Conservation (phyloP, 1,284 basidiomycete species). For the Leccinum colubrinum region DNA sequence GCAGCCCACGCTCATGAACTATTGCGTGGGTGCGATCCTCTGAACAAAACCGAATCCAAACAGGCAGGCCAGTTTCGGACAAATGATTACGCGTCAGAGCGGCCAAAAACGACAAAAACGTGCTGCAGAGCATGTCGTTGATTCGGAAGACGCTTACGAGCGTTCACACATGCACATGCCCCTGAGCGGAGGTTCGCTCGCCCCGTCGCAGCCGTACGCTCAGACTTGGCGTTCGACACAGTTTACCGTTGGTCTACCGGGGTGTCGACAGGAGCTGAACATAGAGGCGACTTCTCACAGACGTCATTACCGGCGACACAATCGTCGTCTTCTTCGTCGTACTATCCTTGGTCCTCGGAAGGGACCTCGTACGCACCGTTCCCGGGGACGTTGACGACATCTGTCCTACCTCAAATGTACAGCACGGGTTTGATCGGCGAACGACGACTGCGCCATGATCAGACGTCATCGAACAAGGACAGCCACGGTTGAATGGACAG, state of each 20-base stretch:
- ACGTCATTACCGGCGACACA: too few relatives aligned
- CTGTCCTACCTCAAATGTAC: constrained; percentile 66
- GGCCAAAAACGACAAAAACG: constrained; percentile 37
- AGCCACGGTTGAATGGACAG: too few relatives aligned
- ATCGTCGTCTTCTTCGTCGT: too few relatives aligned
- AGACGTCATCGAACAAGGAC: constrained; percentile 19
- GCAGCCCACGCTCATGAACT: constrained; percentile 74
- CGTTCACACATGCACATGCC: constrained; percentile 25
- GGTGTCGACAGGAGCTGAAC: too few relatives aligned
- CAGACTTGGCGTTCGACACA: constrained; percentile 32
- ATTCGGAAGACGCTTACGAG: constrained; percentile 33
- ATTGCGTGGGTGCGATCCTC: constrained; percentile 61
- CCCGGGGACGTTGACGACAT: constrained; percentile 50
- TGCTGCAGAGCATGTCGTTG: constrained; percentile 32
- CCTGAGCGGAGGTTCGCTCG: constrained; percentile 1
- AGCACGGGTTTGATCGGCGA: constrained; percentile 63
- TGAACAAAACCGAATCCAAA: constrained; percentile 31
- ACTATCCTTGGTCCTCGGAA: too few relatives aligned
- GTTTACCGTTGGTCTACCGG: background rate
- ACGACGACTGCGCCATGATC: constrained; percentile 18
- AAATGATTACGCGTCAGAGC: constrained; percentile 34
- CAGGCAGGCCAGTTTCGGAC: constrained; percentile 9
- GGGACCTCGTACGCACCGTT: too few relatives aligned
- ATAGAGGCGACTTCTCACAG: too few relatives aligned
- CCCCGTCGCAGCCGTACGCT: constrained; percentile 22